These are phyloP conservation scores for Hsuehochloa calcarea DNA, from an alignment of 176 grass and related monocot species.

Conservation along the genomic window DNA sequence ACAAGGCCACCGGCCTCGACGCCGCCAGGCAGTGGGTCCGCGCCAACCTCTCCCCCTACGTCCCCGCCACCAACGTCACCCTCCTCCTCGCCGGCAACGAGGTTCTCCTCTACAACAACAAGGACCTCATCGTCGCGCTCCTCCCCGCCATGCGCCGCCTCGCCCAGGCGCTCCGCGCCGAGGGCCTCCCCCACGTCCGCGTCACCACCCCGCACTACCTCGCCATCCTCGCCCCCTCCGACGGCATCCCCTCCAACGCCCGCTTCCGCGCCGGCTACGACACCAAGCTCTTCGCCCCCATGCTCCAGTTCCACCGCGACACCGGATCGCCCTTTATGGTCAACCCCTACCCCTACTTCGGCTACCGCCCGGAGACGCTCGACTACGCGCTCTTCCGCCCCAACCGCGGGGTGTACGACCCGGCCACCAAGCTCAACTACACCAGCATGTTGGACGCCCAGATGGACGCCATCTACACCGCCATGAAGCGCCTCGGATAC, in stretches of 20 bases:
- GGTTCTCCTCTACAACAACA: slow-evolving; percentile 44
- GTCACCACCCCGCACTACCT: slow-evolving; percentile 85
- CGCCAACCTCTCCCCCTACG: slow-evolving; percentile 60
- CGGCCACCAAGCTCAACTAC: slow-evolving; percentile 59
- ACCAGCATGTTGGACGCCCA: slow-evolving; percentile 86
- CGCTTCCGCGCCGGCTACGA: slow-evolving; percentile 45
- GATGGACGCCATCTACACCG: slow-evolving; percentile 75
- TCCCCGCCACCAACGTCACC: slow-evolving; percentile 53
- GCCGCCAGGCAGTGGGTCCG: slow-evolving; percentile 58
- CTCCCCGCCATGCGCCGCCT: slow-evolving; percentile 69
- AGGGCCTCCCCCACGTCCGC: slow-evolving; percentile 32
- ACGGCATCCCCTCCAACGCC: slow-evolving; percentile 57
- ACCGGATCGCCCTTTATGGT: slow-evolving; percentile 58
- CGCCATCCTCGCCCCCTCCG: slow-evolving; percentile 59
- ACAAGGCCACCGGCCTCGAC: neutral
- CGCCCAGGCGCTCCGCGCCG: slow-evolving; percentile 37
- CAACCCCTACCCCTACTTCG: slow-evolving; percentile 93
- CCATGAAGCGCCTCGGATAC: slow-evolving; percentile 62
- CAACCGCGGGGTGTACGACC: slow-evolving; percentile 59
- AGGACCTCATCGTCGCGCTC: slow-evolving; percentile 40
- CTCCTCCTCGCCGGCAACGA: slow-evolving; percentile 84
- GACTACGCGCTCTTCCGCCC: slow-evolving; percentile 72
- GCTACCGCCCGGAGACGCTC: slow-evolving; percentile 49
- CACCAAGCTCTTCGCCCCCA: slow-evolving; percentile 48
- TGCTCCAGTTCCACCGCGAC: slow-evolving; percentile 75